Percentiles rank a stretch among this genome's conserved stretches.
phyloP scores from a whole-genome alignment of 2,329 filamentous ascomycete genomes.

The Fusarium sp. region DNA sequence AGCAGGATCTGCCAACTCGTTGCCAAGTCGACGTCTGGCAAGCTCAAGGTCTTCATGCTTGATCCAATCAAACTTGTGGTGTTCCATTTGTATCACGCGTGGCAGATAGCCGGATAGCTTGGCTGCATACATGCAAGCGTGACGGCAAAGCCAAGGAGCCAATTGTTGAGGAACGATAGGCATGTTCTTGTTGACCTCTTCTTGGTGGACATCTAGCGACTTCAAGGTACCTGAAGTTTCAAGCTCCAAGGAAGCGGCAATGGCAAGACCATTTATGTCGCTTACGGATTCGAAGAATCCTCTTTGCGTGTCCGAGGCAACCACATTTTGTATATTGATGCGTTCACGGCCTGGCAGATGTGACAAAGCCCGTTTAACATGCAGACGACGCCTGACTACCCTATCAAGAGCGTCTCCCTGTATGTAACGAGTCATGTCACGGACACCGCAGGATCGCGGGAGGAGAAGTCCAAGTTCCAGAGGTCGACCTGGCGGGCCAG shows the following conservation, averaged over 20 bases:
- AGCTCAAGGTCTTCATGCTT: constrained; percentile 27
- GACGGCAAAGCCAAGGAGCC: constrained; percentile 43
- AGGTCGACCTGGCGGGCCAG: constrained; percentile 20
- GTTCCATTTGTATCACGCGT: constrained; percentile 44
- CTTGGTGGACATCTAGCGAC: constrained; percentile 14
- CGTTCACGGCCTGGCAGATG: constrained; percentile 10
- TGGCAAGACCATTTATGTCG: constrained; percentile 47
- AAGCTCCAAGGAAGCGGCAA: constrained; percentile 45
- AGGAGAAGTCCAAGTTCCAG: constrained; percentile 28
- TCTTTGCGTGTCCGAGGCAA: constrained; percentile 21
- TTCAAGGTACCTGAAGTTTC: constrained; percentile 28
- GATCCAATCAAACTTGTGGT: constrained; percentile 47
- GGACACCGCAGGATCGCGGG: constrained; percentile 16
- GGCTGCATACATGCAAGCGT: constrained; percentile 46
- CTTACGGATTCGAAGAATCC: constrained; percentile 44
- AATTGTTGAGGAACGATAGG: neutral
- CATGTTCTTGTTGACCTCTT: neutral
- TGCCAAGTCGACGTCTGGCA: constrained; percentile 36
- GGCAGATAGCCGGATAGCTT: constrained; percentile 39
- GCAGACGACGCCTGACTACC: constrained; percentile 31
- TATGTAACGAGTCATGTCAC: constrained; percentile 43
- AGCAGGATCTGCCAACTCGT: constrained; percentile 15
- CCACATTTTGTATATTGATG: constrained; percentile 35
- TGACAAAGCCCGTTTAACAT: constrained; percentile 15
- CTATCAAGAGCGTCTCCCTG: constrained; percentile 38